Evolutionary conservation across 441 rosid genomes (phyloP).

Genomic region (Gossypium lobatum): DNA sequence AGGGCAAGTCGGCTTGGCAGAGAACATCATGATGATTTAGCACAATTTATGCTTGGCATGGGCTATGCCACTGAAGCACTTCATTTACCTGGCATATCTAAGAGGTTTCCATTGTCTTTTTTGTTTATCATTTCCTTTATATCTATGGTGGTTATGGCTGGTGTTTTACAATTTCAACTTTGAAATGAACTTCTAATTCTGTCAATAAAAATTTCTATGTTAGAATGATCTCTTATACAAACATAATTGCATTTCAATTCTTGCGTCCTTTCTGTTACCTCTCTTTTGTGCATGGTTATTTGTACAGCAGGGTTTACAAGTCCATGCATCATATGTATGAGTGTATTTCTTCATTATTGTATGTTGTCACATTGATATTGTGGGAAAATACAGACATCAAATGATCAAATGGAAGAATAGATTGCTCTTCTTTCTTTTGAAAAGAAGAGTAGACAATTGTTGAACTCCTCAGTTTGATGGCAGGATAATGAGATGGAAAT

Average conservation of each 20-base stretch:
- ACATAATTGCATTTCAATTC: not conserved
- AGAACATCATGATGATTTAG: slow-evolving; percentile 98
- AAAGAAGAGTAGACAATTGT: not conserved
- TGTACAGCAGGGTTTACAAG: not conserved
- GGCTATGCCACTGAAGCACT: slow-evolving; percentile 99
- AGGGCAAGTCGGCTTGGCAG: slow-evolving; percentile 99
- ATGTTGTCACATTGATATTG: not conserved
- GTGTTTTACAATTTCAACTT: not conserved
- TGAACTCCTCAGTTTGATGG: not conserved
- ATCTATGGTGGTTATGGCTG: not conserved
- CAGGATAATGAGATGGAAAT: not conserved
- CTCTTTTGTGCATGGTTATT: not conserved
- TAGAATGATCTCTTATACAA: not conserved
- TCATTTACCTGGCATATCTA: slow-evolving; percentile 98
- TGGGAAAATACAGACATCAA: not conserved
- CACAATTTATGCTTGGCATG: slow-evolving; percentile 97
- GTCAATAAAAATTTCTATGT: not conserved
- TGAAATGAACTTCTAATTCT: not conserved
- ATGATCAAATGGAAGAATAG: not conserved
- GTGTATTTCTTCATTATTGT: not conserved
- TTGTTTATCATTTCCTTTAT: slow-evolving; percentile 1
- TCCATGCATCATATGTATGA: not conserved
- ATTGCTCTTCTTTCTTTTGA: too few relatives aligned
- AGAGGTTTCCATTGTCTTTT: slow-evolving; percentile 47
- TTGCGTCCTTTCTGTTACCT: not conserved